Evolutionary conservation across 2,329 filamentous ascomycete genomes (phyloP).

Genomic region (Claviceps maximensis): DNA sequence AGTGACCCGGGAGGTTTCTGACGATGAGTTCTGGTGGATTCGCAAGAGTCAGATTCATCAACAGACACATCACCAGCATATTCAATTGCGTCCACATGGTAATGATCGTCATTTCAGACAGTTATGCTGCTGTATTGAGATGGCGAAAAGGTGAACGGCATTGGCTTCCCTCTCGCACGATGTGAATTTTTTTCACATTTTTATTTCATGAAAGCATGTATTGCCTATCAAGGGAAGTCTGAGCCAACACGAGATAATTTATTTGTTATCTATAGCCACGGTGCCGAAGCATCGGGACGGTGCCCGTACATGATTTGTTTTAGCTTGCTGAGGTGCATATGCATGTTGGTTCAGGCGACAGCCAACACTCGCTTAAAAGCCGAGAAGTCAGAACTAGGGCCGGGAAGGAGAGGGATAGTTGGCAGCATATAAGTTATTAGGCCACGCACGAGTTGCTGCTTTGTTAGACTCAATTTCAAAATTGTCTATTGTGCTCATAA

Average conservation of each 20-base stretch:
- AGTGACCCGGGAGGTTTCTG: too few species aligned
- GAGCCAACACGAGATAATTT: slow-evolving; percentile 28
- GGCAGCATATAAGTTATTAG: too few species aligned
- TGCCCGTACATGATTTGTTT: not conserved
- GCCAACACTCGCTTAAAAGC: not conserved
- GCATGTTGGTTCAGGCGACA: not conserved
- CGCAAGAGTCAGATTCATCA: not conserved
- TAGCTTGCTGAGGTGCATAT: not conserved
- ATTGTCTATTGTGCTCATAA: too few species aligned
- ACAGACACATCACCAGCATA: not conserved
- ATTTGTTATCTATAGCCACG: slow-evolving; percentile 18
- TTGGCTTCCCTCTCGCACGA: too few species aligned
- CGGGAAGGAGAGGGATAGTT: too few species aligned
- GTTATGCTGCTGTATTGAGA: too few species aligned
- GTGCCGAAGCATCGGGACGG: slow-evolving; percentile 19
- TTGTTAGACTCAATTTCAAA: too few species aligned
- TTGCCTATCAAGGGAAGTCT: not conserved
- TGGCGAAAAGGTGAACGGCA: too few species aligned
- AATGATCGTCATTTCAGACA: not conserved
- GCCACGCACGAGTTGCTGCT: too few species aligned
- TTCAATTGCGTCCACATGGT: not conserved
- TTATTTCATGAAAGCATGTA: too few species aligned
- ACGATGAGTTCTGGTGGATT: too few species aligned
- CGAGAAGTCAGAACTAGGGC: not conserved
- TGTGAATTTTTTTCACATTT: too few species aligned